Evolutionary conservation across 2,329 filamentous ascomycete species (phyloP), one percentile per base, ranked within the genome.

Genomic region (Stachybotrys chartarum): DNA sequence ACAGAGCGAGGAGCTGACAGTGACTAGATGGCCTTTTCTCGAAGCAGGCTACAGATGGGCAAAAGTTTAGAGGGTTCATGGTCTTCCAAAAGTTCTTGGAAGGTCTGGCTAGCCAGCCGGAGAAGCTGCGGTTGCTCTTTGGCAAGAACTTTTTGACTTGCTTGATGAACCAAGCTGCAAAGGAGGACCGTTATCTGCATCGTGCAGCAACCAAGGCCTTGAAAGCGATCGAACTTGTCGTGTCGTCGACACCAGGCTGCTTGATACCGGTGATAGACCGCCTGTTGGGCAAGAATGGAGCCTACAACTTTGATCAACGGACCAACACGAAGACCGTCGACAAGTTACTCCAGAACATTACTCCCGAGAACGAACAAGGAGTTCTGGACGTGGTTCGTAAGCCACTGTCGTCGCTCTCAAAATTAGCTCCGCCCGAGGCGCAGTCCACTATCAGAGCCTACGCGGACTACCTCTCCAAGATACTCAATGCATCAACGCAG

Each of bases 41-140:
- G 6, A 83, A 87, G 55, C 84, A 82, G 11, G 87, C 92, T 7
- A 95, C 91, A 1, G 85, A 92, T 48, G 90, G 92, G 62, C 88
- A 95, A 55, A 97, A 97, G 71, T 91, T 90, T 65, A 91, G 91
- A 70, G 94, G 94, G 0, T 93, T 97, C 72, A 84, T 92, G 64
- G 81, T 97, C 3, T 90, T 97, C 64, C 85, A 87, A 63, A 90
- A 87, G 65, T 83, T 91, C 62, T 73, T 97, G 5, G 74, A 79
- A 49, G 74, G 75, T 4, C 70, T 81, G 8, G 74, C 77, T 35
- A 76, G 64, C 67, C 82, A 69, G 24, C 65, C 65, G 17, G 53
- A 61, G 55, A 80, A 78, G 62, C 81, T 75, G 53, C 78, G 70
- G 59, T 78, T 71, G 8, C 76, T 96, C 0, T 96, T 97, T 68